Base-by-base conservation (phyloP, 2,329 filamentous ascomycete genomes). In the Alternaria metachromatica region DNA sequence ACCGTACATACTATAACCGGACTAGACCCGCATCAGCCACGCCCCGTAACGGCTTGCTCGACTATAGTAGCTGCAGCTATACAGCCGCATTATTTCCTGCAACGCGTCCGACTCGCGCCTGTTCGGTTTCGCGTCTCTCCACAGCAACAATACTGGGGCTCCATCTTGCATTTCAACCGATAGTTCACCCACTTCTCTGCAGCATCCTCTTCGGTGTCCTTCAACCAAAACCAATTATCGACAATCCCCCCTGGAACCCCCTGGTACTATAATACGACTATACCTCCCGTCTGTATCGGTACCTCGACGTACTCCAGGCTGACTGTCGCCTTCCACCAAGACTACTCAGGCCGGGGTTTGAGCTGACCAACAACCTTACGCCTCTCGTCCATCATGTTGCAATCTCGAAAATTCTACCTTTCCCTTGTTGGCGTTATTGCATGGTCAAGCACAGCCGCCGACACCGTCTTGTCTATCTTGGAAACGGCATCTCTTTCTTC, bases 401-500 rank as follows among this genome's bases (percentile, higher is more conserved):
- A 67, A 62, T 74, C 74, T 69, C 74, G 73, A 56, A 75, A 72
- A 60, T 67, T 71, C 49, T 78, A 71, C 60, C 65, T 77, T 58
- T 78, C 74, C 45, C 66, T 78, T 51, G 60, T 81, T 8, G 76
- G 79, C 18, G 69, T 72, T 43, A 60, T 77, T 23, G 74, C 80
- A 28, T 75, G 76, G 64, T 74, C 77, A 44, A 72, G 76, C 62
- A 81, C 76, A 49, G 70, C 77, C 54, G 73, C 73, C n/a, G 72
- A 78, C 37, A 68, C 78, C n/a, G 67, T 78, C 28, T 66, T 81
- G 43, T 70, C 76, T 12, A 73, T 81, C n/a, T 63, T 82, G 20
- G 75, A 81, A 46, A 73, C 80, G 4, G 66, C 70, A 9, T 76
- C 78, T n/a, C 64, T 80, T 45, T 75, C 72, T 20, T 58, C 57